Percentiles rank a stretch among this genome's conserved stretches.
These are phyloP conservation scores for Lenwebbia sp. DNA, from an alignment of 345 rosid genomes.

Conservation along the genomic window DNA sequence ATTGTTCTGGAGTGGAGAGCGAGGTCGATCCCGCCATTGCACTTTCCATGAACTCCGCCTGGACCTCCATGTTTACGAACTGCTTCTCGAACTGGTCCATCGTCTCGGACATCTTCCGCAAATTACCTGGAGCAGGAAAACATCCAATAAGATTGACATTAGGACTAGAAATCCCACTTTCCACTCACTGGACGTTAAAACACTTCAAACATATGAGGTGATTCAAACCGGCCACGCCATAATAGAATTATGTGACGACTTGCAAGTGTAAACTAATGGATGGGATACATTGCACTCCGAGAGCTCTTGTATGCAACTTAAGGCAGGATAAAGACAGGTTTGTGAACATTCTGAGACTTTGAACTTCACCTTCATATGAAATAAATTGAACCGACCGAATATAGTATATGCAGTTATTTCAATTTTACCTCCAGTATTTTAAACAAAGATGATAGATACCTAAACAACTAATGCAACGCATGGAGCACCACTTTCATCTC, in stretches of 20 bases:
- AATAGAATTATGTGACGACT: neutral
- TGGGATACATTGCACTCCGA: neutral
- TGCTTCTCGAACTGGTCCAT: conserved; percentile 99
- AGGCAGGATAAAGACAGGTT: neutral
- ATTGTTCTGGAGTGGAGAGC: conserved; percentile 86
- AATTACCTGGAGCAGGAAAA: conserved; percentile 42
- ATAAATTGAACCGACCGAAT: neutral
- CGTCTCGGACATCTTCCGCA: conserved; percentile 98
- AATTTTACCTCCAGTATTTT: neutral
- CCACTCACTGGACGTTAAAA: neutral
- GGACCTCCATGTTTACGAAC: conserved; percentile 98
- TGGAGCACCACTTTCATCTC: neutral
- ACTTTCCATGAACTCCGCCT: conserved; percentile 97
- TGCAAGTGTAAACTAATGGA: neutral
- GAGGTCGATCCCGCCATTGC: conserved; percentile 98
- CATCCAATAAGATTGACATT: neutral
- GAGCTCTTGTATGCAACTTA: neutral
- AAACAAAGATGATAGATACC: neutral
- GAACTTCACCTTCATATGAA: neutral
- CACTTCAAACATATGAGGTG: neutral
- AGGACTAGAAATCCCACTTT: neutral
- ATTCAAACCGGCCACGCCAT: neutral
- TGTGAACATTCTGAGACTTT: neutral
- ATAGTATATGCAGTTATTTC: neutral
- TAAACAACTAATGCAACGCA: neutral